These are phyloP conservation scores for Thraustotheca clavata DNA, from an alignment of 352 stramenopile genomes.

Conservation along the genomic window DNA sequence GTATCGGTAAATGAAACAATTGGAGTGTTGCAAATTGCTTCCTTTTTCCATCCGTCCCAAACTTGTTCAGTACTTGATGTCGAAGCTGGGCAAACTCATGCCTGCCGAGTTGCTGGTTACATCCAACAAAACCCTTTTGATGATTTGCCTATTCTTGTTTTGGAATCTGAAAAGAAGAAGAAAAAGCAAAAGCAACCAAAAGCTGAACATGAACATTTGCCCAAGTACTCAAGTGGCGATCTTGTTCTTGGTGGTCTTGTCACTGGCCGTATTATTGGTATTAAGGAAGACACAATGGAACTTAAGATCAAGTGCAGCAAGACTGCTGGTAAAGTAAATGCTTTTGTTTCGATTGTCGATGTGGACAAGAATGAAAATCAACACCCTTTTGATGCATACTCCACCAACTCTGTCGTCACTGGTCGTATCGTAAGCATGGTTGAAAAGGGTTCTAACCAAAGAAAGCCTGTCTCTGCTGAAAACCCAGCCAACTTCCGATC, in stretches of 20 bases:
- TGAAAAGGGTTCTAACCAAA: slow-evolving; percentile 77
- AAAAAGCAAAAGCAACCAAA: slow-evolving; percentile 27
- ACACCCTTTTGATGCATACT: slow-evolving; percentile 78
- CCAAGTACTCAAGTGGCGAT: slow-evolving; percentile 60
- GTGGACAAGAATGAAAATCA: slow-evolving; percentile 45
- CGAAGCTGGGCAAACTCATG: slow-evolving; percentile 36
- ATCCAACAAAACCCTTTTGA: slow-evolving; percentile 54
- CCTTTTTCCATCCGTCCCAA: slow-evolving; percentile 70
- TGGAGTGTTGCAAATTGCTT: slow-evolving; percentile 56
- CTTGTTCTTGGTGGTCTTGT: slow-evolving; percentile 55
- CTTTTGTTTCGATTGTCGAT: slow-evolving; percentile 75
- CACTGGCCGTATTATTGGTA: slow-evolving; percentile 54
- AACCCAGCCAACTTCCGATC: slow-evolving; percentile 70
- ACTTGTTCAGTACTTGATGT: slow-evolving; percentile 43
- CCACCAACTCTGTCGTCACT: slow-evolving; percentile 56
- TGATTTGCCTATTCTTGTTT: slow-evolving; percentile 50
- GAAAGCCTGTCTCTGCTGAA: slow-evolving; percentile 63
- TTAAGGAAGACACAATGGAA: slow-evolving; percentile 79
- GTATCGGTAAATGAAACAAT: slow-evolving; percentile 53
- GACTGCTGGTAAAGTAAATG: slow-evolving; percentile 64
- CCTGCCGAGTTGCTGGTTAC: slow-evolving; percentile 38
- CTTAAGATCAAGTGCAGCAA: slow-evolving; percentile 70
- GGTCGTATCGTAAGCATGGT: slow-evolving; percentile 58
- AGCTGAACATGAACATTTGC: slow-evolving; percentile 36
- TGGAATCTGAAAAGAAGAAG: slow-evolving; percentile 31